phyloP scores from a whole-genome alignment of 345 rosid species.

The Aquilaria yunnanensis region DNA sequence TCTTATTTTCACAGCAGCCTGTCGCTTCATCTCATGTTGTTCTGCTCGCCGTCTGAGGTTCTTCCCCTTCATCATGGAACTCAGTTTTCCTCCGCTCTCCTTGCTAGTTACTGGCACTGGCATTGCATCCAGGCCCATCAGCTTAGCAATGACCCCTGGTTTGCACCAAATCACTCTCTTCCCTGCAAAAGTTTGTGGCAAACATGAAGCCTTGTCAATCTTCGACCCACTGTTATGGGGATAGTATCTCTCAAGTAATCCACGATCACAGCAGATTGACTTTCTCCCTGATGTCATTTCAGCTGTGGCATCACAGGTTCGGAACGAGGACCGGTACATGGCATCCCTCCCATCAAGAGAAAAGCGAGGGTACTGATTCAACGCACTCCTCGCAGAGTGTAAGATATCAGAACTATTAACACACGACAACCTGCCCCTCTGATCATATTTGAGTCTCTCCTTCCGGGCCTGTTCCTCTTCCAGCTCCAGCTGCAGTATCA shows the following conservation, averaged over 20 bases:
- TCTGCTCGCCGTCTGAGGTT: conserved; percentile 40
- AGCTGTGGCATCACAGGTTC: conserved; percentile 17
- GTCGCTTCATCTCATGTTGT: conserved; percentile 35
- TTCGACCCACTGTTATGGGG: conserved; percentile 3
- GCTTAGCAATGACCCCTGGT: conserved; percentile 84
- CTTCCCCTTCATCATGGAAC: conserved; percentile 36
- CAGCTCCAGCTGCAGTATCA: conserved; percentile 73
- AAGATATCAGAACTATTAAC: conserved; percentile 77
- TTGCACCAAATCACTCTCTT: conserved; percentile 80
- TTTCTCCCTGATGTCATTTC: conserved; percentile 20
- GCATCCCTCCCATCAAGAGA: conserved; percentile 92
- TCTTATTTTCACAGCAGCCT: conserved; percentile 12
- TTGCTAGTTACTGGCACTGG: conserved; percentile 46
- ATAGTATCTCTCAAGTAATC: conserved; percentile 16
- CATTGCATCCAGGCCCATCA: conserved; percentile 87
- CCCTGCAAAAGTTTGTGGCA: conserved; percentile 41
- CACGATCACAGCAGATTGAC: conserved; percentile 31
- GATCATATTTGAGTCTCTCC: conserved; percentile 27
- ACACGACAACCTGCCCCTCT: conserved; percentile 55
- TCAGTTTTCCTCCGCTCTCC: neutral
- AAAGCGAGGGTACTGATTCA: conserved; percentile 91
- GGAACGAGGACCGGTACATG: conserved; percentile 78
- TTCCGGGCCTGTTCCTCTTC: conserved; percentile 69
- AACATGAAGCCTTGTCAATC: conserved; percentile 10
- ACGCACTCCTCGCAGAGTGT: conserved; percentile 71